phyloP scores from a whole-genome alignment of 192 early-diverging fungal species.

The Phycomyces nitens region DNA sequence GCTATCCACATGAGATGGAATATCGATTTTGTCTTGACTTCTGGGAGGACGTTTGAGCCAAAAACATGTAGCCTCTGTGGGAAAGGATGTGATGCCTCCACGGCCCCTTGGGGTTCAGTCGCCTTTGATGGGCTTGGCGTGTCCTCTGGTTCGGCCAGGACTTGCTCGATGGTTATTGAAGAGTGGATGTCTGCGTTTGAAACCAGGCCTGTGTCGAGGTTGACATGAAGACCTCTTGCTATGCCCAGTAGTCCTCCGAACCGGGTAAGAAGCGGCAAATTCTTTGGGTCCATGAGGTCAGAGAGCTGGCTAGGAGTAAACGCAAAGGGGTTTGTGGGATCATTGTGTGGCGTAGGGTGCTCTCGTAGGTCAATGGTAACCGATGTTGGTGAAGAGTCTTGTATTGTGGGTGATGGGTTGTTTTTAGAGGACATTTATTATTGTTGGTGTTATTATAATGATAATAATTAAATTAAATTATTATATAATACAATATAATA shows the following conservation, averaged over 20 bases:
- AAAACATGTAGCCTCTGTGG: conserved; percentile 55
- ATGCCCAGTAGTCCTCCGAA: conserved; percentile 53
- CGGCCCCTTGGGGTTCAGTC: not conserved
- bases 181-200: conserved; percentile 2
- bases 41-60: conserved; percentile 69
- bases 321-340: conserved; percentile 45
- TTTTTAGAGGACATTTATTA: not conserved
- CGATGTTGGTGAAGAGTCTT: not conserved
- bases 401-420: too few species aligned
- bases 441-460: not conserved
- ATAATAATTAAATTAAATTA: too few species aligned
- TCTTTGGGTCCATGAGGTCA: conserved; percentile 54
- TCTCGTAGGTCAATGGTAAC: conserved; percentile 12
- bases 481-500: too few species aligned
- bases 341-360: conserved; percentile 23
- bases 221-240: conserved; percentile 41
- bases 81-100: conserved; percentile 30
- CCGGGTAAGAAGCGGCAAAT: conserved; percentile 30
- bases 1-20: conserved; percentile 75
- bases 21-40: conserved; percentile 63
- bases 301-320: conserved; percentile 44
- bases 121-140: not conserved
- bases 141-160: not conserved
- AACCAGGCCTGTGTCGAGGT: conserved; percentile 42
- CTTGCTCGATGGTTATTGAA: not conserved